Conservation (phyloP, 306 rosid species). For the Vachellia pachyceras region DNA sequence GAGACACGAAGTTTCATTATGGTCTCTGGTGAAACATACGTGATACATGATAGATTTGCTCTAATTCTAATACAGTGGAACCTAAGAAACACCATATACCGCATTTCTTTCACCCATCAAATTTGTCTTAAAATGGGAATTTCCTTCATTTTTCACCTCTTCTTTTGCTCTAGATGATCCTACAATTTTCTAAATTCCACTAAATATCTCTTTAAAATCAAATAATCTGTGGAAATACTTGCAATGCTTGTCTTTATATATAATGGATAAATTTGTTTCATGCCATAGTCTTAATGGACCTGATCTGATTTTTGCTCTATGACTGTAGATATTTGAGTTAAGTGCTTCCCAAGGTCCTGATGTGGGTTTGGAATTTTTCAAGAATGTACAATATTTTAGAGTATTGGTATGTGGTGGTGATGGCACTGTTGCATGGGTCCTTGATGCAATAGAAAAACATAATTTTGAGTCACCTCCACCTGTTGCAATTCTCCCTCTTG, state of each 20-base stretch:
- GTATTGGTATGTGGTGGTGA: conserved; percentile 72
- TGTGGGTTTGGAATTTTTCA: conserved; percentile 53
- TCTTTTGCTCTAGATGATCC: conserved; percentile 7
- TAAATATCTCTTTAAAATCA: neutral
- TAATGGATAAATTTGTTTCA: neutral
- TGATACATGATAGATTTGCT: conserved; percentile 1
- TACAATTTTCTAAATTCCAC: conserved; percentile 6
- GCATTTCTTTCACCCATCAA: conserved; percentile 29
- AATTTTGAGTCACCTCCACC: conserved; percentile 84
- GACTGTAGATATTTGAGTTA: conserved; percentile 69
- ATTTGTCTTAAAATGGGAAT: conserved; percentile 13
- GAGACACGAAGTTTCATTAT: neutral
- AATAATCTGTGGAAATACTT: conserved; percentile 6
- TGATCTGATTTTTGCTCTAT: conserved; percentile 23
- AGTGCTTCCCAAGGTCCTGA: conserved; percentile 77
- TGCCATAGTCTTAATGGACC: neutral
- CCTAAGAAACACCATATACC: neutral
- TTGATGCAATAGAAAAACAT: conserved; percentile 66
- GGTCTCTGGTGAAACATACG: neutral
- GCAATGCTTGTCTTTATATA: conserved; percentile 3
- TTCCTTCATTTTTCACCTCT: neutral
- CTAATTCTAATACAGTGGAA: neutral
- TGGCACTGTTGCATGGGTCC: conserved; percentile 91
- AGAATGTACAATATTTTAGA: conserved; percentile 47
- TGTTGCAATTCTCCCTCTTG: conserved; percentile 73